Base-by-base conservation (phyloP, 2,329 filamentous ascomycete species). In the Juglanconis oblonga region DNA sequence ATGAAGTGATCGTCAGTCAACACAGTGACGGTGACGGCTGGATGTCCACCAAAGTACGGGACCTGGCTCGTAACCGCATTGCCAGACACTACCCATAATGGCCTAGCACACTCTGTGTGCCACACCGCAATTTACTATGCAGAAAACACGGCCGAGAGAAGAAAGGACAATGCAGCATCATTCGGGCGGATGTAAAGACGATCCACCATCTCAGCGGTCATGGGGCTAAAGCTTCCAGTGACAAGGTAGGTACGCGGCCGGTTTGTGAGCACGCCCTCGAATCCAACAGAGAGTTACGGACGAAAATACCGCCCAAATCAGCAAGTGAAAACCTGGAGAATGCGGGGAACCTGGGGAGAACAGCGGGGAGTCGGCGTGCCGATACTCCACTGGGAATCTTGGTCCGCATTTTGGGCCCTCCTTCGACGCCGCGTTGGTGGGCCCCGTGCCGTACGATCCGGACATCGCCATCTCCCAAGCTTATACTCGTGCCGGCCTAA, bases 311-410 rank as follows among this genome's bases (percentile, higher is more conserved):
- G 42, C 33, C 10, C 35, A 32, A 49, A 45, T 36, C 32, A 31
- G 17, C 45, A 31, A 50, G 54, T 17, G 24, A 35, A 32, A 45
- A 49, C 54, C 45, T 47, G n/a, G 45, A 49, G 33, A 56, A 56
- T 56, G 54, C 54, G 54, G 54, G 54, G 54, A 49, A 56, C 45
- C 54, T 49, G 44, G 32, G 45, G 54, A 38, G 8, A 29, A 14
- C 9, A 31, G 13, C 8, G 40, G 52, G 38, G 11, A 14, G 11
- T 33, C 31, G 40, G 44, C 40, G 17, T 24, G 14, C 38, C 40
- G 51, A 29, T 35, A 33, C 49, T 17, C 32, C 49, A 17, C 13
- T 51, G 10, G n/a, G 49, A 14, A 32, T 24, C n/a, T 3, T 42
- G n/a, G 48, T 29, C 31, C 29, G 32, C 17, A 48, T 29, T 42